Evolutionary conservation across 441 rosid species (phyloP), one percentile per base, ranked within the genome.

Genomic region (Erysimum pusillum): DNA sequence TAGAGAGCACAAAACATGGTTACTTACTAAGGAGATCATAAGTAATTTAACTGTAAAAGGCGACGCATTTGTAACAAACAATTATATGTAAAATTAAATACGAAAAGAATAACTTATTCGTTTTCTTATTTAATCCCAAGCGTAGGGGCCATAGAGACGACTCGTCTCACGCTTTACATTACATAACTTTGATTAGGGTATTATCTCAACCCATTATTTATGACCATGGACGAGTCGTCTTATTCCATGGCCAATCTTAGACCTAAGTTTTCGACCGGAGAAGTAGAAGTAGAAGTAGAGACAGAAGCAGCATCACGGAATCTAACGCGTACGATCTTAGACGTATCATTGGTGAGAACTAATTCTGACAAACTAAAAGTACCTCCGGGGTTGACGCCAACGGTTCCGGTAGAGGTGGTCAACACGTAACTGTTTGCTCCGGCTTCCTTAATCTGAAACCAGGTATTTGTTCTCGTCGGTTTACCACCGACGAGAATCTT

Each of bases 161-260:
- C 25, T 22, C 25, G 28, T 25, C 28, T 25, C 28, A 25, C 3
- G 28, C 28, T 25, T 25, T 25, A 22, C 25, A 25, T 25, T 25
- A 25, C 28, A 25, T 25, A 25, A 25, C 28, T 25, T 25, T 25
- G 28, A 25, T 3, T 25, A 25, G 28, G 53, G 53, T 17, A 48
- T 48, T n/a, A 17, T 48, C 53, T 6, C 53, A 48, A n/a, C 53
- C 53, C 53, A 48, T 15, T 48, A 45, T 17, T 48, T n/a, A 4
- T 15, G 31, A n/a, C 63, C 63, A 42, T 10, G 28, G 65, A 69
- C 45, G 6, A 53, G 42, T 17, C 36, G 4, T 5, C 6, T 9
- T 42, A 44, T 44, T 44, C 5, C 48, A 44, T 20, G 20, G 31
- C 73, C 70, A 73, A 63, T 57, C 46, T 18, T 18, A 73, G 71